Base-by-base conservation (phyloP, 2,329 filamentous ascomycete species). In the Xylariaceae sp. region DNA sequence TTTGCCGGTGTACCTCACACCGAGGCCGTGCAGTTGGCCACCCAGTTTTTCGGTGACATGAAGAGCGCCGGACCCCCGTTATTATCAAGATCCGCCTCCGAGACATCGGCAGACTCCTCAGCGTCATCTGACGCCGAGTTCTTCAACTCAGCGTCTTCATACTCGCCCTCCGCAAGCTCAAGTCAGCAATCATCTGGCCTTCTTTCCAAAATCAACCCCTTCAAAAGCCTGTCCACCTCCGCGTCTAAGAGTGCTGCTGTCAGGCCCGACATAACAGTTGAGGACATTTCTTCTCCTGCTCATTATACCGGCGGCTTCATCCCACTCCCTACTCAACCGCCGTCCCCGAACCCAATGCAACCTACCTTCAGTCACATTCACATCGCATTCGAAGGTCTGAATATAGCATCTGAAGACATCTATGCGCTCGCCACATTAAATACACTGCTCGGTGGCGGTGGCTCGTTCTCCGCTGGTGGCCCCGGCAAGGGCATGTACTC, bases 401-500 rank as follows among this genome's bases (percentile, higher is more conserved):
- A 93, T 55, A 94, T 99, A 71, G 87, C 85, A 18, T 93, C 89
- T 2, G 86, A 90, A 10, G 93, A 97, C 73, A 97, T 99, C 70
- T 99, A 97, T 77, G 92, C 94, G 15, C 86, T 97, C 50, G 94
- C 94, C 5, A 96, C 93, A 0, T 82, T 99, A 1, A 95, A 97
- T 75, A 97, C 92, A 1, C 88, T 99, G 8, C 89, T 99, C 39
- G 94, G 94, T 59, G 94, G 94, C 52, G 94, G 94, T 53, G 94
- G 94, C 23, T 97, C 92, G 58, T 99, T 99, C 79, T 96, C 90
- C 13, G 94, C 94, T 56, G 94, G 94, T 68, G 94, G 94, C 0
- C 94, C 94, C 3, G 94, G 94, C 56, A 99, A 99, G 79, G 94
- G 94, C 74, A 99, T 99, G 94, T 97, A 97, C 80, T 96, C 90